phyloP scores from a whole-genome alignment of 371 early-diverging fungal genomes.

The Mucor racemosus region DNA sequence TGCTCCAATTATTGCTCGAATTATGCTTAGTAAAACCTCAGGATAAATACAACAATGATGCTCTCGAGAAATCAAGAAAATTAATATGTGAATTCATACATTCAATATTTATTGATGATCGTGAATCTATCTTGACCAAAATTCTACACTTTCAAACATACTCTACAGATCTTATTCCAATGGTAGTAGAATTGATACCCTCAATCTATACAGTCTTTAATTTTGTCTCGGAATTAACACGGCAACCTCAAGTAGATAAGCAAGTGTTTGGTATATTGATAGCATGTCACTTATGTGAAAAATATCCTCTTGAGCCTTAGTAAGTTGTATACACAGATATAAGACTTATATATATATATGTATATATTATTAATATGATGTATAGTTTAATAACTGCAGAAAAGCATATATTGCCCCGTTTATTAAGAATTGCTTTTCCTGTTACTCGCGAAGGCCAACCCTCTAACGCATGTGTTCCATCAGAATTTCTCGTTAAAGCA shows the following conservation, averaged over 20 bases:
- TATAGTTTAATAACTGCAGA: slow-evolving; percentile 39
- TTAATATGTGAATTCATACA: slow-evolving; percentile 61
- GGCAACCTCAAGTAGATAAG: slow-evolving; percentile 52
- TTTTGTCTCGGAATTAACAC: slow-evolving; percentile 55
- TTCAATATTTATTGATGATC: slow-evolving; percentile 59
- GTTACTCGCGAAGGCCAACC: slow-evolving; percentile 24
- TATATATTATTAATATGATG: background rate
- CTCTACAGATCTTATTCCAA: slow-evolving; percentile 56
- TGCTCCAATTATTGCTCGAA: slow-evolving; percentile 59
- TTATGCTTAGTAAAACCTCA: slow-evolving; percentile 33
- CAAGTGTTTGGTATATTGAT: slow-evolving; percentile 56
- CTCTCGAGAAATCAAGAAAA: slow-evolving; percentile 42
- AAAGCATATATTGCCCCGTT: slow-evolving; percentile 42
- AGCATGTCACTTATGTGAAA: slow-evolving; percentile 54
- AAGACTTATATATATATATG: too few species aligned
- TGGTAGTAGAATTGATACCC: slow-evolving; percentile 58
- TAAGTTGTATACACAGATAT: slow-evolving; percentile 15
- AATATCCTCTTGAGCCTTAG: slow-evolving; percentile 55
- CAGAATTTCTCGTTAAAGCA: slow-evolving; percentile 44
- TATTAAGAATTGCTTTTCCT: slow-evolving; percentile 49
- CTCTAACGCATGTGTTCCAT: slow-evolving; percentile 35
- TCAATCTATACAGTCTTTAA: slow-evolving; percentile 60
- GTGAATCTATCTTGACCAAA: slow-evolving; percentile 58
- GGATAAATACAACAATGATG: slow-evolving; percentile 37
- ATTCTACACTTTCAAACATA: slow-evolving; percentile 69